phyloP scores from a whole-genome alignment of 768 basidiomycete genomes.

The Strobilomyces confusus region DNA sequence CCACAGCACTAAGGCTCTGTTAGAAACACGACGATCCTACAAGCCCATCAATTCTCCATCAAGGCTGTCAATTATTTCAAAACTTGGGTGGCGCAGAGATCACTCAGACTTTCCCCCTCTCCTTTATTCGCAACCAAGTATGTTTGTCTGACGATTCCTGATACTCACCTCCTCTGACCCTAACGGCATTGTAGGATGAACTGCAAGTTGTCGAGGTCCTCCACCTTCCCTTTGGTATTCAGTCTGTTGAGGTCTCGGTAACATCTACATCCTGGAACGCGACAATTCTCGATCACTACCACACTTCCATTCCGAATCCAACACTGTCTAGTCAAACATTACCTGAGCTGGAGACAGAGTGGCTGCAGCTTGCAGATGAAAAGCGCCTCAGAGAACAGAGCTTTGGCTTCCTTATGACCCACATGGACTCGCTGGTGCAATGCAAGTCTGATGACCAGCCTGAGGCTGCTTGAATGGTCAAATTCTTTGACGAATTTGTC shows the following conservation, averaged over 20 bases:
- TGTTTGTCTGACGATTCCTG: neutral
- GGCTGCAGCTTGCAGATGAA: constrained; percentile 16
- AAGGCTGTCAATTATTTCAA: constrained; percentile 17
- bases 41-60: constrained; percentile 13
- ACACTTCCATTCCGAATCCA: neutral
- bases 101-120: constrained; percentile 16
- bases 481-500: constrained; percentile 22
- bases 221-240: constrained; percentile 9
- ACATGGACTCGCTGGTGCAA: constrained; percentile 25
- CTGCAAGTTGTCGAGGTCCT: constrained; percentile 13
- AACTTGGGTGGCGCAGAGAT: constrained; percentile 12
- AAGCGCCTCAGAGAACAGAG: constrained; percentile 16
- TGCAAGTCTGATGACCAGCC: constrained; percentile 8
- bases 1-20: neutral
- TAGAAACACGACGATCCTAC: constrained; percentile 2
- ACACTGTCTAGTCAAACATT: neutral
- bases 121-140: constrained; percentile 12
- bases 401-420: constrained; percentile 22
- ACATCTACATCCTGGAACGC: constrained; percentile 6
- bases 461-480: constrained; percentile 16
- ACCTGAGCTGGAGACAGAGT: constrained; percentile 9
- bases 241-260: constrained; percentile 11
- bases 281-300: constrained; percentile 15
- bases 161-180: neutral
- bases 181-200: constrained; percentile 10